phyloP scores from a whole-genome alignment of 2,329 filamentous ascomycete species.

The Aspergillus sp. region DNA sequence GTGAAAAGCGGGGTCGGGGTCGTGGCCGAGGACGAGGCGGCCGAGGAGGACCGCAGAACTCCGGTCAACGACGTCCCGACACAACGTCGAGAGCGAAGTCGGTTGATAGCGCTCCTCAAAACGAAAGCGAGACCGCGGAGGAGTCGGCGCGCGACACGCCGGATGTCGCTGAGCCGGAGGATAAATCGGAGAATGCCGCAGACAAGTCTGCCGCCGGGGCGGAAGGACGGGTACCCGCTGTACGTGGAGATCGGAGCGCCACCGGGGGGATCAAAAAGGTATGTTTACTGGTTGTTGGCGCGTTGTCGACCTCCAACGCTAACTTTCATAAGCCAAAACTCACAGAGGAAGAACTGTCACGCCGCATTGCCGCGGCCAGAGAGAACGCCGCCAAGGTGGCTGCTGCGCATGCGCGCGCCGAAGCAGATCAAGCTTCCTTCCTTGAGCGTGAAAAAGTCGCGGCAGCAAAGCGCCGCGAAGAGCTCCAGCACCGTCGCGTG shows the following conservation, averaged over 20 bases:
- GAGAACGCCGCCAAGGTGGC: constrained; percentile 59
- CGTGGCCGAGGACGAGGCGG: constrained; percentile 25
- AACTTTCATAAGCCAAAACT: constrained; percentile 52
- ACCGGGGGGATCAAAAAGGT: constrained; percentile 53
- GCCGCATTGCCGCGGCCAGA: constrained; percentile 59
- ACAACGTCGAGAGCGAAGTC: constrained; percentile 15
- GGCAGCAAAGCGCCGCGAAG: constrained; percentile 53
- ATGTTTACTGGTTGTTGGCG: constrained; percentile 1
- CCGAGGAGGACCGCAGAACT: constrained; percentile 17
- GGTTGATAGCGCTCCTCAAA: constrained; percentile 12
- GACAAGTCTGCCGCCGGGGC: constrained; percentile 13
- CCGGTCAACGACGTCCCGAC: constrained; percentile 19
- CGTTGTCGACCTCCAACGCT: constrained; percentile 22
- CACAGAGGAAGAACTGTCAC: constrained; percentile 62
- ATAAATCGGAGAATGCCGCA: constrained; percentile 10
- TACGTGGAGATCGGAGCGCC: constrained; percentile 53
- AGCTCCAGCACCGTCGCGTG: constrained; percentile 49
- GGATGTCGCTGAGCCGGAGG: constrained; percentile 9
- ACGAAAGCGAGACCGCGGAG: constrained; percentile 10
- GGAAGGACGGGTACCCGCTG: constrained; percentile 41
- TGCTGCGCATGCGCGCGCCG: constrained; percentile 62
- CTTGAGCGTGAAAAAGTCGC: constrained; percentile 61
- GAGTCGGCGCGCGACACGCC: constrained; percentile 15
- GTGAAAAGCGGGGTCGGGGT: constrained; percentile 30
- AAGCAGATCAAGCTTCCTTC: constrained; percentile 65